Evolutionary conservation across 2,329 filamentous ascomycete species (phyloP).

Genomic region (Periconia digitata): DNA sequence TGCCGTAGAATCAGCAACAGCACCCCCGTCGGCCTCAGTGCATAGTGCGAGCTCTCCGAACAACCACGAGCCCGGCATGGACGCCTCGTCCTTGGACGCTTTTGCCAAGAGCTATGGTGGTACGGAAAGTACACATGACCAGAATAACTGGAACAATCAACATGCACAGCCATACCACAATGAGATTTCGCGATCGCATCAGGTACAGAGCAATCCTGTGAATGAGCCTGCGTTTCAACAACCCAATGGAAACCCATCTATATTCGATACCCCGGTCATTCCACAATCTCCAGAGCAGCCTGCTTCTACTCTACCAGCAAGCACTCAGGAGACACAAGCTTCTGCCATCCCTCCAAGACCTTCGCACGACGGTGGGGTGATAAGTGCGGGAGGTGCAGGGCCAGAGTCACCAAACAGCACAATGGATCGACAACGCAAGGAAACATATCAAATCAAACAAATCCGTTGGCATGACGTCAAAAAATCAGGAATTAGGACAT

Average conservation of each 20-base stretch:
- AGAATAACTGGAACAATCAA: conserved; percentile 28
- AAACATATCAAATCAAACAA: conserved; percentile 93
- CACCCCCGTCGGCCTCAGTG: conserved; percentile 31
- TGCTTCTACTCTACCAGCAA: conserved; percentile 35
- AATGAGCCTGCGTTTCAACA: neutral
- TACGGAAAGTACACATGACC: conserved; percentile 27
- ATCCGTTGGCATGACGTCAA: conserved; percentile 77
- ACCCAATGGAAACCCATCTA: neutral
- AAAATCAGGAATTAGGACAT: conserved; percentile 66
- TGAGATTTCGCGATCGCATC: neutral
- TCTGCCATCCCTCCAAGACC: conserved; percentile 39
- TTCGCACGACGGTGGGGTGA: conserved; percentile 23
- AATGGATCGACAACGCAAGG: conserved; percentile 55
- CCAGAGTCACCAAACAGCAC: conserved; percentile 45
- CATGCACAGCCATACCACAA: neutral
- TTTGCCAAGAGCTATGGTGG: conserved; percentile 28
- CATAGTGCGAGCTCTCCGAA: conserved; percentile 26
- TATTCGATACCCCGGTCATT: neutral
- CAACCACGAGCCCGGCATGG: conserved; percentile 31
- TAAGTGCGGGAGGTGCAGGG: conserved; percentile 17
- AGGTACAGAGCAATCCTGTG: neutral
- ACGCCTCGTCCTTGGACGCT: conserved; percentile 30
- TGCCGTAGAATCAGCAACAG: neutral
- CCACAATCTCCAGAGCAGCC: conserved; percentile 23
- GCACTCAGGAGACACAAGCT: conserved; percentile 37